Evolutionary conservation across 306 rosid genomes (phyloP), one percentile per base, ranked within the genome.

Genomic region (Notholithocarpus densiflorus): DNA sequence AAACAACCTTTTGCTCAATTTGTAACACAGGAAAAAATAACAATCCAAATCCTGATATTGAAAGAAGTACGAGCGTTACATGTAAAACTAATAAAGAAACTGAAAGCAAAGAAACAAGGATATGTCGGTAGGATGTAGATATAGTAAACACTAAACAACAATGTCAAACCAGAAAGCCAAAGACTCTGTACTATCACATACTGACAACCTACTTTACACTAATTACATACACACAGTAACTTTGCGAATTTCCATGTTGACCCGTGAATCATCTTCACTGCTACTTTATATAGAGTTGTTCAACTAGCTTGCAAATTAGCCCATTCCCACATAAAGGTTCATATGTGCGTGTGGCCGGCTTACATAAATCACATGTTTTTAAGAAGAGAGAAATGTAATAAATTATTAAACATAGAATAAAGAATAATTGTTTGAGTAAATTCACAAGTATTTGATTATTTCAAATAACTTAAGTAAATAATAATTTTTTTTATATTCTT

Each of bases 181-280:
- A 18, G 5, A 31, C 14, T 2, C 23, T 65, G 15, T 18, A 6
- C 7, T 18, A 32, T 31, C 71, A 65, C 71, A 19, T 18, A 32
- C 24, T 65, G 71, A 65, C 71, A 65, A 65, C 45, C 71, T 40
- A 13, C 53, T 13, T 31, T 5, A 18, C 23, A 65, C 51, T 13
- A 57, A 2, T 57, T n/a, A 20, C 10, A 8, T 11, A 59, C 12
- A 48, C 4, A 4, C 27, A 1, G 29, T 20, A 51, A 71, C 57
- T 71, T 48, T 23, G 32, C 45, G 80, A 77, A 79, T 37, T 77
- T 81, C 80, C 70, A 72, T 73, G 84, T 40, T 26, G 59, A 74
- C 87, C 57, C 81, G 81, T 83, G 87, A 86, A 82, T 75, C 51
- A 60, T 56, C 68, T 43, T n/a, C 43, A 0, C 45, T 40, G 45